Evolutionary conservation across 192 early-diverging fungal species (phyloP).

Genomic region (Coemansia sp.): DNA sequence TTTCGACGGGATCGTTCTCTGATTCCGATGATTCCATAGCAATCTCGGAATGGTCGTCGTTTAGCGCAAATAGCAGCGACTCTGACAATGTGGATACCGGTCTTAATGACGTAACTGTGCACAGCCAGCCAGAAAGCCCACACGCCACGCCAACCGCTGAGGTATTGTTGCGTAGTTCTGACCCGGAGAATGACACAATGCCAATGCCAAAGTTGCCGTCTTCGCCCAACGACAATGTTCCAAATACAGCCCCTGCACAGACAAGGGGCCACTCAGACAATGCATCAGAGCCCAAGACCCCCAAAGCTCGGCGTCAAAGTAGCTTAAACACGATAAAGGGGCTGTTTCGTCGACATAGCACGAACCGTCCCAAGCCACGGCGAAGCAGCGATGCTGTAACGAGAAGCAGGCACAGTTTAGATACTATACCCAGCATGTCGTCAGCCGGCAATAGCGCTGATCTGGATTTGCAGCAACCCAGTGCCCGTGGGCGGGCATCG

Average conservation of each 20-base stretch:
- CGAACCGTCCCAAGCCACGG: neutral
- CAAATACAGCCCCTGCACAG: neutral
- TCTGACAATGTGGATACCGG: neutral
- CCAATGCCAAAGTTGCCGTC: constrained; percentile 14
- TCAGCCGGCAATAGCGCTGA: neutral
- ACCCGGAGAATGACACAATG: constrained; percentile 5
- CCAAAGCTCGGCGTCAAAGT: constrained; percentile 23
- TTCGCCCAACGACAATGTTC: constrained; percentile 2
- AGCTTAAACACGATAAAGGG: constrained; percentile 29
- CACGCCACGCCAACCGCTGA: constrained; percentile 9
- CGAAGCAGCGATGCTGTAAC: neutral
- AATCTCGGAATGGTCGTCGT: constrained; percentile 33
- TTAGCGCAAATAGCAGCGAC: constrained; percentile 2
- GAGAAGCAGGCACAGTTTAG: constrained; percentile 5
- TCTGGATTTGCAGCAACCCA: neutral
- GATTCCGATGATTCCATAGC: constrained; percentile 8
- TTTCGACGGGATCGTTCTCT: constrained; percentile 1
- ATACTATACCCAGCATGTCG: constrained; percentile 15
- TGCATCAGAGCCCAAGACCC: neutral
- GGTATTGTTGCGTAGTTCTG: neutral
- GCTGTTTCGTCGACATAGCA: constrained; percentile 34
- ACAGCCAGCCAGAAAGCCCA: neutral
- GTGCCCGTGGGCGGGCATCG: neutral
- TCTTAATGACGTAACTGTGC: neutral
- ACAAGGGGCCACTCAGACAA: neutral